phyloP scores from a whole-genome alignment of 192 early-diverging fungal species.

The Backusella macrospora region DNA sequence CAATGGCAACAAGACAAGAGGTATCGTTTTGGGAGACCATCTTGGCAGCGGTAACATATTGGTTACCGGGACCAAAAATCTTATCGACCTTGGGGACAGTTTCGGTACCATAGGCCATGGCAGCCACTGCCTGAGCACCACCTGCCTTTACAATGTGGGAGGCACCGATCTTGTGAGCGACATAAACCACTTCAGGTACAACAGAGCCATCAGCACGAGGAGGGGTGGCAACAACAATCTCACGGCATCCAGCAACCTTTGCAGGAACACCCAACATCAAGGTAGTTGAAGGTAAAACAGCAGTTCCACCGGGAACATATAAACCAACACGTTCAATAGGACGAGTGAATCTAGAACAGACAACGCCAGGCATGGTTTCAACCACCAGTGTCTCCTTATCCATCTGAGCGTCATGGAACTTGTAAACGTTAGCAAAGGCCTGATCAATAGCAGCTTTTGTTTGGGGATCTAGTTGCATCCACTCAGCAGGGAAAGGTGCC shows the following conservation, averaged over 20 bases:
- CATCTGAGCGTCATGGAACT: constrained; percentile 95
- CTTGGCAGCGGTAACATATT: constrained; percentile 99
- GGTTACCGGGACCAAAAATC: constrained; percentile 99
- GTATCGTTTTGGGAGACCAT: constrained; percentile 96
- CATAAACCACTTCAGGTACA: constrained; percentile 97
- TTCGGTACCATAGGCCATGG: constrained; percentile 98
- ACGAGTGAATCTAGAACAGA: constrained; percentile 89
- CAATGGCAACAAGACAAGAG: constrained; percentile 91
- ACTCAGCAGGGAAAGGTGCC: constrained; percentile 78
- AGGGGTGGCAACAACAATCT: constrained; percentile 96
- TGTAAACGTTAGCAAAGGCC: constrained; percentile 90
- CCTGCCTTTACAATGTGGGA: constrained; percentile 89
- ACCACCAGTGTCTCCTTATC: constrained; percentile 69
- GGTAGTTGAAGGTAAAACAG: constrained; percentile 92
- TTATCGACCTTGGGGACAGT: constrained; percentile 98
- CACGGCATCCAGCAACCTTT: constrained; percentile 91
- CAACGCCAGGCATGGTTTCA: constrained; percentile 97
- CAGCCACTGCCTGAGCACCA: constrained; percentile 97
- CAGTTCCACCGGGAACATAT: constrained; percentile 98
- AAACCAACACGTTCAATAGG: constrained; percentile 97
- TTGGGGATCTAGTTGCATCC: constrained; percentile 55
- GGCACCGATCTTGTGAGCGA: constrained; percentile 97
- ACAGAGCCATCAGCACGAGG: constrained; percentile 89
- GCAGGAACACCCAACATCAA: constrained; percentile 98
- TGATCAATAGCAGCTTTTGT: constrained; percentile 89